Evolutionary conservation across 345 rosid genomes (phyloP), one percentile per base, ranked within the genome.

Genomic region (Hibiscus trionum): DNA sequence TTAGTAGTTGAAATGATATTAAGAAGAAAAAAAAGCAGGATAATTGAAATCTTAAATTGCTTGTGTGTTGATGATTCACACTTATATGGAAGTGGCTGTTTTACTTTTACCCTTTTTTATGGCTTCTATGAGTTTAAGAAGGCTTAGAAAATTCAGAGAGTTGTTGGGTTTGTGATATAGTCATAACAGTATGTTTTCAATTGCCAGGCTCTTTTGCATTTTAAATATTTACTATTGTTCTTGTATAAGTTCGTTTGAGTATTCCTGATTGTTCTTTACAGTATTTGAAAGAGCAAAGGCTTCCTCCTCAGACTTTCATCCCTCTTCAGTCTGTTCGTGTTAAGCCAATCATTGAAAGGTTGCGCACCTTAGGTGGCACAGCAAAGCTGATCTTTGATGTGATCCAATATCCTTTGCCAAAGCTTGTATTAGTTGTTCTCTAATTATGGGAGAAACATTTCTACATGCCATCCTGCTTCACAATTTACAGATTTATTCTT

Each of bases 251-350:
- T 57, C 5, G 63, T 57, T 11, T 71, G 31, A 16, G 52, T 67
- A 17, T 27, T 73, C 47, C 63, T 60, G n/a, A 50, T 75, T 80
- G 72, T 61, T 71, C 59, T 81, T 49, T 85, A 78, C 97, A 95
- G 99, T 92, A 92, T 82, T 84, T 95, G 82, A 95, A 92, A 87
- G 97, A 95, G 77, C 95, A 92, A 77, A 83, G 99, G 87, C 97
- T 95, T 89, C 97, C 99, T 80, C 97, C 99, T 61, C 90, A 84
- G 87, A 95, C 99, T 69, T 95, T 95, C 85, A 89, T 92, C 73
- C 99, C 99, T 50, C 92, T 95, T 78, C 97, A 87, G 76, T 88
- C 99, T 11, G 90, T 92, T 75, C 97, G 97, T 73, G 93, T 92
- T 66, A 95, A 95, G 90, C 92, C 92, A 66, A 81, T 92, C 53